Base-by-base conservation (phyloP, 2,329 filamentous ascomycete genomes). In the Thielaviopsis punctulata region DNA sequence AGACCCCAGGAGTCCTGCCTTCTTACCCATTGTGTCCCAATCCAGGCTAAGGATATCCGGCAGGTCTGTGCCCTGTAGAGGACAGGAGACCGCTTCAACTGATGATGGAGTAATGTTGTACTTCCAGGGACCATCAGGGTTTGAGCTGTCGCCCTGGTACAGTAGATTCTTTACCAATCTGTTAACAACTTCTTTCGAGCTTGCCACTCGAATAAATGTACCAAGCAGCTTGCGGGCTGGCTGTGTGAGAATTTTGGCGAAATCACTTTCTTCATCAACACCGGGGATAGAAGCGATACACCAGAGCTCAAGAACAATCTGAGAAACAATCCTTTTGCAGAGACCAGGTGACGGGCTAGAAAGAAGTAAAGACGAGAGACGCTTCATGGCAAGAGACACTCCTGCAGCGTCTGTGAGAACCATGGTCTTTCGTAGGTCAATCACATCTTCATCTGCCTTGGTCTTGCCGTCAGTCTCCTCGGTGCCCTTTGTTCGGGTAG, bases 271-370 rank as follows among this genome's bases (percentile, higher is more conserved):
- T 59, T 70, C 77, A 78, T 4, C 15, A 25, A 22, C 15, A 1
- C 36, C 50, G 12, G 46, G 50, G 6, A 44, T 25, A 2, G 73
- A 75, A 1, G 75, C 67, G 15, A 86, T 60, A 1, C 72, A 68
- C 82, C 82, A 86, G 0, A 86, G 65, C 1, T 80, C 73, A 4
- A 79, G 63, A 2, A 83, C 58, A 2, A 84, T 60, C 0, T 76
- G 76, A 2, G 68, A 66, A 2, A 85, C 63, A 0, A 86, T 66
- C 49, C 82, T 69, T 56, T 73, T 79, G 45, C 79, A 75, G 9
- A 86, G 64, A 0, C 79, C 79, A 0, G 80, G 77, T 52, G 84
- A 81, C 0, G 80, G 80, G 59, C 82, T 82, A 0, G 79, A 81
- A 19, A 75, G 67, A 1, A 80, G 61, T 1, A 86, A 64, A 0